phyloP scores from a whole-genome alignment of 768 basidiomycete genomes.

The Mycena filopes region DNA sequence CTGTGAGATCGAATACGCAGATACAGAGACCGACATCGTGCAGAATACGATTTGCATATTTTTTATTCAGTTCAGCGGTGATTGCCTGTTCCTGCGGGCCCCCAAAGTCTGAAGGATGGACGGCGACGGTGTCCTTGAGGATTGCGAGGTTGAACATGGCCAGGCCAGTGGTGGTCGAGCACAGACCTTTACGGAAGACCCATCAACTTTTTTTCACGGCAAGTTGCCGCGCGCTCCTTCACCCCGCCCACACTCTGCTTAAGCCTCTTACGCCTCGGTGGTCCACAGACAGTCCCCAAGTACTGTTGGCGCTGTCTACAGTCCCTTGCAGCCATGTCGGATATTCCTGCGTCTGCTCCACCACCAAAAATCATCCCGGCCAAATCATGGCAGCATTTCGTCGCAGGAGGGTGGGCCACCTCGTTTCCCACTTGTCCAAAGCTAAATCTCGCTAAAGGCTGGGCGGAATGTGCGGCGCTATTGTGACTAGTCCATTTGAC shows the following conservation, averaged over 20 bases:
- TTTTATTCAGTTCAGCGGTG: conserved; percentile 89
- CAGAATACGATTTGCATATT: conserved; percentile 92
- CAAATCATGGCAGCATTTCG: conserved; percentile 86
- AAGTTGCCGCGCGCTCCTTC: neutral
- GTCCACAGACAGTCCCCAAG: neutral
- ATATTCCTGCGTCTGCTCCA: conserved; percentile 42
- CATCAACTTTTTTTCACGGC: neutral
- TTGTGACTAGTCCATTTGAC: conserved; percentile 97
- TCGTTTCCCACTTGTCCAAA: neutral
- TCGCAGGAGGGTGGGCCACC: conserved; percentile 83
- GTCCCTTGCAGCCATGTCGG: conserved; percentile 32
- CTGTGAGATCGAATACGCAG: conserved; percentile 86
- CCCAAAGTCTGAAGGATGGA: conserved; percentile 90
- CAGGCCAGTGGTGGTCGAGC: conserved; percentile 2
- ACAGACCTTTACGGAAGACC: neutral
- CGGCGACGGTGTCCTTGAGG: conserved; percentile 82
- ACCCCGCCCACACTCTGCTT: neutral
- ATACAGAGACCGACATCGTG: conserved; percentile 94
- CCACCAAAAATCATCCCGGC: conserved; percentile 62
- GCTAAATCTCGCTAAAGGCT: conserved; percentile 60
- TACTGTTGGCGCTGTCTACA: neutral
- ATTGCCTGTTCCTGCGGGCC: conserved; percentile 82
- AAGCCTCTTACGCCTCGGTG: neutral
- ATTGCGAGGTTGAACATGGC: conserved; percentile 60
- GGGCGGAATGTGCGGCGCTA: conserved; percentile 97